phyloP scores from a whole-genome alignment of 257 asterid species.

The Thymus mandschuricus region DNA sequence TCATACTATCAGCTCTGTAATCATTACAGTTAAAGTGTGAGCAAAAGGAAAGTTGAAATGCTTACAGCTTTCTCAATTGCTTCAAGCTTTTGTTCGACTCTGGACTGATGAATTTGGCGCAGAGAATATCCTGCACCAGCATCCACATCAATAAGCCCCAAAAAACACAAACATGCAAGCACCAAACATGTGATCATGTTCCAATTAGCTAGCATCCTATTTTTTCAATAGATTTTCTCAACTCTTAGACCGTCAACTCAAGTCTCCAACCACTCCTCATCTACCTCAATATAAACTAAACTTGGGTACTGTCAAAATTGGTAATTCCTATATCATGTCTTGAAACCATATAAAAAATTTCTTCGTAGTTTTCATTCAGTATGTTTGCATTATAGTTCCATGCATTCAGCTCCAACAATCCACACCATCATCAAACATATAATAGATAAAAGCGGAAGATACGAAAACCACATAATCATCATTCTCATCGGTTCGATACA shows the following conservation, averaged over 20 bases:
- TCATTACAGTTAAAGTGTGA: neutral
- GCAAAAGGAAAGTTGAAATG: conserved; percentile 24
- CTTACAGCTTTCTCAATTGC: conserved; percentile 86
- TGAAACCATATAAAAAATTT: neutral
- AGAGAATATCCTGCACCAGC: conserved; percentile 70
- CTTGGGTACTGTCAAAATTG: no score
- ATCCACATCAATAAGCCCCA: conserved; percentile 21
- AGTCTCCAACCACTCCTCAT: neutral
- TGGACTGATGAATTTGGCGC: conserved; percentile 74
- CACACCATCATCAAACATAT: conserved; percentile 3
- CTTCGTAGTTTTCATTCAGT: neutral
- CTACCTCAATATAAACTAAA: neutral
- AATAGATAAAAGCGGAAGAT: conserved; percentile 7
- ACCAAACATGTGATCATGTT: conserved; percentile 14
- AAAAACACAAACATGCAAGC: conserved; percentile 11
- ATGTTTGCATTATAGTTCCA: conserved; percentile 9
- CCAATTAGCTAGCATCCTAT: neutral
- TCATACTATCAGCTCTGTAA: neutral
- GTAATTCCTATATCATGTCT: neutral
- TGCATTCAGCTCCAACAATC: conserved; percentile 22
- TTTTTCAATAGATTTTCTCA: neutral
- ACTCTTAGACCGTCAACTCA: neutral
- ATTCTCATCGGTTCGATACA: neutral
- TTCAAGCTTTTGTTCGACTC: conserved; percentile 79
- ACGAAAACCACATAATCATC: conserved; percentile 15